Conservation (phyloP, 2,329 filamentous ascomycete species). For the Fusarium brevicatenulatum region DNA sequence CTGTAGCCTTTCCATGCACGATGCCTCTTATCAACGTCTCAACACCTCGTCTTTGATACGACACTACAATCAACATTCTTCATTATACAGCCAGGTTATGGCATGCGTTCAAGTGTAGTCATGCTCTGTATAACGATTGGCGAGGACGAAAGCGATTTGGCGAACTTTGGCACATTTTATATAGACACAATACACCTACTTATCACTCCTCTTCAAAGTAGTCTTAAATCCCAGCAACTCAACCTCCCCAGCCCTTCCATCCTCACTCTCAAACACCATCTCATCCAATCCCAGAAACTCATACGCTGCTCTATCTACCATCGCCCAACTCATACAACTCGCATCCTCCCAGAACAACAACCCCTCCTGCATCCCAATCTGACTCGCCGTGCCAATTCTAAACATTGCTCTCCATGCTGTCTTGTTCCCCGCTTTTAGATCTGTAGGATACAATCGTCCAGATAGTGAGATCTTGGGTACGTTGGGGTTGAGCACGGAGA, state of each 20-base stretch:
- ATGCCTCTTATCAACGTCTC: not conserved
- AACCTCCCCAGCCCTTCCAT: not conserved
- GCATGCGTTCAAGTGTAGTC: too few species aligned
- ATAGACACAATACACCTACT: not conserved
- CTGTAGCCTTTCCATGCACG: not conserved
- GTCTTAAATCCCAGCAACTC: constrained; percentile 12
- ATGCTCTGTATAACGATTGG: too few species aligned
- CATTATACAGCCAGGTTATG: too few species aligned
- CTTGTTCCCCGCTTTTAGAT: fast-evolving
- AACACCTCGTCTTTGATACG: fast-evolving
- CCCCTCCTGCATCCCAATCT: not conserved
- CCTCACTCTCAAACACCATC: constrained; percentile 3
- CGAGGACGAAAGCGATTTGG: too few species aligned
- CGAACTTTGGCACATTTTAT: not conserved
- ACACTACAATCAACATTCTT: too few species aligned
- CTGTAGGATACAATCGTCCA: not conserved
- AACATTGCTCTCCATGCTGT: constrained; percentile 1
- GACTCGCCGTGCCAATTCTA: not conserved
- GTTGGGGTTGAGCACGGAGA: not conserved
- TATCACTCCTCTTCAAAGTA: not conserved
- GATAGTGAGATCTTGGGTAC: not conserved
- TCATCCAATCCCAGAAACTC: constrained; percentile 6
- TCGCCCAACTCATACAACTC: constrained; percentile 2
- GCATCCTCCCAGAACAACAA: constrained; percentile 9
- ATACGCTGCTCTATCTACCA: not conserved